phyloP scores from a whole-genome alignment of 805 yeast species.

The Myxozyma geophila region DNA sequence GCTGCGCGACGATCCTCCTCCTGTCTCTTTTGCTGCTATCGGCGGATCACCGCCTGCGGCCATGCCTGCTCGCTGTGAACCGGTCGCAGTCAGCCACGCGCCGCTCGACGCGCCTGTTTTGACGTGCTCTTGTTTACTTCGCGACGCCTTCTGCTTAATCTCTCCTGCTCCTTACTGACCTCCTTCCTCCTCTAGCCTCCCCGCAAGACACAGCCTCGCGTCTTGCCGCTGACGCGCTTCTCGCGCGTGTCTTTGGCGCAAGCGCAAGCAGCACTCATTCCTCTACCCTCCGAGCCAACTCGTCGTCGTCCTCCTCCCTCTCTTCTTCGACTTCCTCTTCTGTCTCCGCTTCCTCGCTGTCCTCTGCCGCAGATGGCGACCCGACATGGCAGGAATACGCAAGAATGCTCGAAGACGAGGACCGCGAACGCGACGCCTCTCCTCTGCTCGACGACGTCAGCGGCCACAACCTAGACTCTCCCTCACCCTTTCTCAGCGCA shows the following conservation, averaged over 20 bases:
- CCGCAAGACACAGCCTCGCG: background rate
- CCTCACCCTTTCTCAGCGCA: constrained; percentile 27
- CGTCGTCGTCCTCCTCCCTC: constrained; percentile 22
- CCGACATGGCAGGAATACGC: constrained; percentile 35
- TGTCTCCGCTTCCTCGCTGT: constrained; percentile 19
- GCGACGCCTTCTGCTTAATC: background rate
- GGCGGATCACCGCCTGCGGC: background rate
- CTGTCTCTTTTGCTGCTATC: background rate
- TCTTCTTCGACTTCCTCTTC: constrained; percentile 22
- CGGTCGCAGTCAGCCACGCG: background rate
- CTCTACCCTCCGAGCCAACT: background rate
- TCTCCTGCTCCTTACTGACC: background rate
- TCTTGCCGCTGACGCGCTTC: constrained; percentile 21
- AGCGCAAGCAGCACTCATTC: constrained; percentile 1
- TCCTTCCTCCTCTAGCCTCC: background rate
- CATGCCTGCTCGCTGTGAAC: background rate
- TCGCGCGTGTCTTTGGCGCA: constrained; percentile 26
- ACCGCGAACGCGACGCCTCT: constrained; percentile 9
- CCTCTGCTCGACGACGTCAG: background rate
- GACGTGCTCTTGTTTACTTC: background rate
- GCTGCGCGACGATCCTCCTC: background rate
- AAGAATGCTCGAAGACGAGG: constrained; percentile 15
- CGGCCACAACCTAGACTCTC: constrained; percentile 9
- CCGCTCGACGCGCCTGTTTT: constrained; percentile 8
- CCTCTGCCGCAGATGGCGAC: constrained; percentile 16